A percentile compares a stretch with the other conserved stretches of the same genome.
These are phyloP conservation scores for Gossypium sturtianum DNA, from an alignment of 345 rosid species.

Conservation along the genomic window DNA sequence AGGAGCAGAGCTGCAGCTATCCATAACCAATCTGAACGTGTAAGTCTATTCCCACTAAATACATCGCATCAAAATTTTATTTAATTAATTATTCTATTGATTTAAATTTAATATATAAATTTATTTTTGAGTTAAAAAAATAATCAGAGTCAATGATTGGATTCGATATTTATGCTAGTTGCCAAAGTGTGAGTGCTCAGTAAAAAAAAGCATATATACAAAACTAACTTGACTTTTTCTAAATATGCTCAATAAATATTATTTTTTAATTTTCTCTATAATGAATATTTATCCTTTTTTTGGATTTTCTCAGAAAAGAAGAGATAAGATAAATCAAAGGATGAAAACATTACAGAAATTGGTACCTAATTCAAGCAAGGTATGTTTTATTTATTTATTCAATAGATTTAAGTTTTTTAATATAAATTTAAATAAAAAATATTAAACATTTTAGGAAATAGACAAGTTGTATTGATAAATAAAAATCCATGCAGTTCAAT, in stretches of 20 bases:
- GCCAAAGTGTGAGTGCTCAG: background rate
- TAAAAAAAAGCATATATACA: background rate
- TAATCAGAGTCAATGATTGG: background rate
- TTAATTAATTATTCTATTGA: too few relatives aligned
- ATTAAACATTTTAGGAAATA: too few relatives aligned
- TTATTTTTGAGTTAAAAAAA: too few relatives aligned
- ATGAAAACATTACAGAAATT: constrained; percentile 97
- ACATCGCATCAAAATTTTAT: too few relatives aligned
- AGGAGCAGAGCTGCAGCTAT: constrained; percentile 91
- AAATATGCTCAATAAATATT: background rate
- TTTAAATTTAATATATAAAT: too few relatives aligned
- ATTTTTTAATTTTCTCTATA: background rate
- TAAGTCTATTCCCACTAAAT: constrained; percentile 15
- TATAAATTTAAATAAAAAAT: too few relatives aligned
- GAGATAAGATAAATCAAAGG: constrained; percentile 95
- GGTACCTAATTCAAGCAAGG: constrained; percentile 97
- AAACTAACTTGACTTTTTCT: background rate
- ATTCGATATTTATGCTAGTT: background rate
- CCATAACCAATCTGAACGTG: constrained; percentile 97
- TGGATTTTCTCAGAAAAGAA: constrained; percentile 58
- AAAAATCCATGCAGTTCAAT: background rate
- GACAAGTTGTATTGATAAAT: background rate
- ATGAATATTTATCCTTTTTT: background rate
- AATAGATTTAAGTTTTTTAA: background rate
- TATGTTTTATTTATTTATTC: constrained; percentile 13